These are phyloP conservation scores for Cylindrodendrum hubeiense DNA, from an alignment of 2,329 filamentous ascomycete species.

Conservation along the genomic window DNA sequence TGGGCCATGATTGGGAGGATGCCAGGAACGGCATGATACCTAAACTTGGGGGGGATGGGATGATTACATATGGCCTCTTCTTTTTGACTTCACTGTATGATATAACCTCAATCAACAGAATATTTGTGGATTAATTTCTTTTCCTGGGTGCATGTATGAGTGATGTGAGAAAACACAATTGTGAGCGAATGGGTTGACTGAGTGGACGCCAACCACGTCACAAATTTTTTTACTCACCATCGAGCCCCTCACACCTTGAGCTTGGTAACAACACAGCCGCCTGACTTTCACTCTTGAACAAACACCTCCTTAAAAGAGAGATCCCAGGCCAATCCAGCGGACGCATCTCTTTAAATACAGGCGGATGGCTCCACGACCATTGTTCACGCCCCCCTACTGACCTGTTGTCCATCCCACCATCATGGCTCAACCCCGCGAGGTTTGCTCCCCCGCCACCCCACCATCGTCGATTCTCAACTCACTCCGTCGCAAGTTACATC, in stretches of 20 bases:
- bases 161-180: not conserved
- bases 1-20: conserved; percentile 32
- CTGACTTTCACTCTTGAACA: not conserved
- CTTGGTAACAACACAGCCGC: not conserved
- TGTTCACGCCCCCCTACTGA: not conserved
- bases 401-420: not conserved
- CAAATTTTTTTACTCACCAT: conserved; percentile 40
- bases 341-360: not conserved
- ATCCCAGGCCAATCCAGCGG: not conserved
- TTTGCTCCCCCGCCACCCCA: conserved; percentile 41
- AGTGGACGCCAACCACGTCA: conserved; percentile 27
- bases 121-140: not conserved
- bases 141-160: not conserved
- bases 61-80: conserved; percentile 21
- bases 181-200: conserved; percentile 10
- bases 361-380: conserved; percentile 6
- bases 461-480: not conserved
- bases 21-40: conserved; percentile 41
- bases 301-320: not conserved
- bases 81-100: conserved; percentile 14
- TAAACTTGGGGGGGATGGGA: conserved; percentile 24
- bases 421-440: conserved; percentile 33
- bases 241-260: conserved; percentile 39
- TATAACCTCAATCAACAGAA: conserved; percentile 20
- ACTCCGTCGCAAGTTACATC: conserved; percentile 22